Percentiles rank a stretch among this genome's conserved stretches.
Evolutionary conservation across 2,329 filamentous ascomycete genomes (phyloP).

Genomic region (Fusarium multiceps): DNA sequence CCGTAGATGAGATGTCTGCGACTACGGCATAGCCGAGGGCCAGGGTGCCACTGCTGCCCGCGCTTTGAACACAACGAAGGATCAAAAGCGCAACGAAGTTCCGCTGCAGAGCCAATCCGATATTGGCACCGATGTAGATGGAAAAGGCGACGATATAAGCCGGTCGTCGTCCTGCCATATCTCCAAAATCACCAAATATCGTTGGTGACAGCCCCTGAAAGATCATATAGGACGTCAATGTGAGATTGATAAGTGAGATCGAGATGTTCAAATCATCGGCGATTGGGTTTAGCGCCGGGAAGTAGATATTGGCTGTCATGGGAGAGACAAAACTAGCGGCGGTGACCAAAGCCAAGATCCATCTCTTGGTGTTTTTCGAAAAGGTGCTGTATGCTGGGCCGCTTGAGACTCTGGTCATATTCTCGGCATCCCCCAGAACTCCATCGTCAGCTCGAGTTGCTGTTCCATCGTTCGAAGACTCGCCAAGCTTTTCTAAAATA

Average conservation of each 20-base stretch:
- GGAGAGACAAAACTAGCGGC: constrained; percentile 66
- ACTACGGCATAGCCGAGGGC: constrained; percentile 78
- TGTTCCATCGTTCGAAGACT: background rate
- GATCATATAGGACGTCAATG: constrained; percentile 71
- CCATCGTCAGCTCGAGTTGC: constrained; percentile 6
- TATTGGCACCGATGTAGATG: constrained; percentile 68
- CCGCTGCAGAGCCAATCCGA: constrained; percentile 68
- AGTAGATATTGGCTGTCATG: constrained; percentile 69
- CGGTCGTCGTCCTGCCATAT: constrained; percentile 69
- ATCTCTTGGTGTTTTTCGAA: constrained; percentile 57
- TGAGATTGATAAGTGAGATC: constrained; percentile 58
- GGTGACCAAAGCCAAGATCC: constrained; percentile 65
- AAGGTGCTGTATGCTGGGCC: constrained; percentile 48
- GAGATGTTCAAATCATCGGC: constrained; percentile 55
- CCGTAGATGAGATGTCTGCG: constrained; percentile 75
- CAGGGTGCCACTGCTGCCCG: constrained; percentile 75
- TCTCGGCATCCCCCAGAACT: constrained; percentile 35
- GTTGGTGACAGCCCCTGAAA: constrained; percentile 71
- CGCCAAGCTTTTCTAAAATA: constrained; percentile 19
- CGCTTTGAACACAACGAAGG: constrained; percentile 71
- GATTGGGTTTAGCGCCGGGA: constrained; percentile 56
- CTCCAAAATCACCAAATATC: constrained; percentile 70
- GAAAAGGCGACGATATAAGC: constrained; percentile 68
- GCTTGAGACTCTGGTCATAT: constrained; percentile 34
- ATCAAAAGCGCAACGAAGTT: constrained; percentile 69